Percentiles rank a stretch among this genome's conserved stretches.
Conservation (phyloP, 257 asterid species). For the Ligustrum vulgare region DNA sequence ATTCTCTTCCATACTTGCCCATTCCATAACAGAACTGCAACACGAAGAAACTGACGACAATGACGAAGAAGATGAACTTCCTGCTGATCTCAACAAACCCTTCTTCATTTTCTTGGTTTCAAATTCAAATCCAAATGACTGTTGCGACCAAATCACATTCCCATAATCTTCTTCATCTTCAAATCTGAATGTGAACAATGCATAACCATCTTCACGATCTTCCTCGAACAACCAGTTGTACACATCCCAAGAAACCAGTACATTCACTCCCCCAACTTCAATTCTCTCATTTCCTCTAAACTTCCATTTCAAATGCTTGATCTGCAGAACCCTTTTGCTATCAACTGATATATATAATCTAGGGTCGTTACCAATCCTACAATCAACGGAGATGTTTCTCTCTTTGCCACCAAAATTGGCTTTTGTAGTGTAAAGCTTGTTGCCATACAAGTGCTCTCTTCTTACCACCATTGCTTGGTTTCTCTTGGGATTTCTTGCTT, state of each 20-base stretch:
- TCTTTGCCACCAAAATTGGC: slow-evolving; percentile 40
- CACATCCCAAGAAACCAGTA: slow-evolving; percentile 63
- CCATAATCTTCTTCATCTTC: slow-evolving; percentile 33
- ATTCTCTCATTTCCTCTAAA: slow-evolving; percentile 61
- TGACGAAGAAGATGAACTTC: slow-evolving; percentile 49
- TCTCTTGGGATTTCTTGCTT: slow-evolving; percentile 2
- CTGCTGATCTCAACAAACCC: slow-evolving; percentile 27
- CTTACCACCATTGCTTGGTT: slow-evolving; percentile 33
- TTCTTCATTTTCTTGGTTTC: slow-evolving; percentile 56
- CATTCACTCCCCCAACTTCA: slow-evolving; percentile 44
- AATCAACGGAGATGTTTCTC: slow-evolving; percentile 42
- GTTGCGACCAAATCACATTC: slow-evolving; percentile 33
- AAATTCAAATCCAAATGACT: slow-evolving; percentile 41
- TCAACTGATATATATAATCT: slow-evolving; percentile 38
- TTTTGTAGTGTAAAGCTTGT: slow-evolving; percentile 43
- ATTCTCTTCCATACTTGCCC: slow-evolving; percentile 65
- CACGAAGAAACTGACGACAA: slow-evolving; percentile 54
- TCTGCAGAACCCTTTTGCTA: slow-evolving; percentile 37
- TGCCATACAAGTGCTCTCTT: slow-evolving; percentile 55
- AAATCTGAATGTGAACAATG: slow-evolving; percentile 57
- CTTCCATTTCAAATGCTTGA: slow-evolving; percentile 64
- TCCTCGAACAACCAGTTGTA: slow-evolving; percentile 51
- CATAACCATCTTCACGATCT: slow-evolving; percentile 44
- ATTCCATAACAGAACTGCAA: slow-evolving; percentile 64
- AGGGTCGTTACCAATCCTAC: slow-evolving; percentile 39